A percentile compares a stretch with the other conserved stretches of the same genome.
These are phyloP conservation scores for Coniochaeta sp. DNA, from an alignment of 2,329 filamentous ascomycete species.

Conservation along the genomic window DNA sequence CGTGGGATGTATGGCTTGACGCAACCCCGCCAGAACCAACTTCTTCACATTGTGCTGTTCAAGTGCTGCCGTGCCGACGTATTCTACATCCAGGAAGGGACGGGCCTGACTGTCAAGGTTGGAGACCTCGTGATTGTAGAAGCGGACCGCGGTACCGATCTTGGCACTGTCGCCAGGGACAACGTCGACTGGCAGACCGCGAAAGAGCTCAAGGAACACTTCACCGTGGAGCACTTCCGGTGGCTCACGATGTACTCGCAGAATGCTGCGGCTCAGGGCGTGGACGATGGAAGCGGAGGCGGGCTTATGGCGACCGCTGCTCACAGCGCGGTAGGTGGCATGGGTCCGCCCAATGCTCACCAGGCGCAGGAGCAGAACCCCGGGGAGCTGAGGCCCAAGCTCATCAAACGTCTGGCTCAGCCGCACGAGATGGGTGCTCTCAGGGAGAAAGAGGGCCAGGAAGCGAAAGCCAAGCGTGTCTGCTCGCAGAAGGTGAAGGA, in stretches of 20 bases:
- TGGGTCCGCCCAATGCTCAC: conserved; percentile 69
- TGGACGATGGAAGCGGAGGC: conserved; percentile 52
- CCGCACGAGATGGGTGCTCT: conserved; percentile 83
- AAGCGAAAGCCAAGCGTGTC: conserved; percentile 93
- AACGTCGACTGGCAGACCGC: conserved; percentile 85
- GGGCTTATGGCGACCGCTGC: conserved; percentile 58
- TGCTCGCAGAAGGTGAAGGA: conserved; percentile 96
- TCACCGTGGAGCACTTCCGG: conserved; percentile 91
- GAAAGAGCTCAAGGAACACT: conserved; percentile 83
- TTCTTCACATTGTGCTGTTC: conserved; percentile 87
- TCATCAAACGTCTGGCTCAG: conserved; percentile 92
- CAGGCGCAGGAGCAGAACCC: conserved; percentile 64
- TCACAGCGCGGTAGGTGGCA: conserved; percentile 67
- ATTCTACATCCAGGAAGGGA: conserved; percentile 95
- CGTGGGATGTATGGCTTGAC: conserved; percentile 54
- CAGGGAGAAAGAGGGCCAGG: conserved; percentile 92
- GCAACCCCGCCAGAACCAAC: conserved; percentile 58
- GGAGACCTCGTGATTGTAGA: conserved; percentile 97
- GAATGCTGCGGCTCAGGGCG: conserved; percentile 58
- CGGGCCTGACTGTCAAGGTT: conserved; percentile 79
- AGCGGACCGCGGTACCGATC: conserved; percentile 89
- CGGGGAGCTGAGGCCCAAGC: conserved; percentile 83
- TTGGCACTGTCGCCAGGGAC: conserved; percentile 84
- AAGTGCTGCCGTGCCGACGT: conserved; percentile 94
- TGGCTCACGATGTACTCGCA: conserved; percentile 99